phyloP scores from a whole-genome alignment of 352 stramenopile genomes.

The Phytopythium delawarense region DNA sequence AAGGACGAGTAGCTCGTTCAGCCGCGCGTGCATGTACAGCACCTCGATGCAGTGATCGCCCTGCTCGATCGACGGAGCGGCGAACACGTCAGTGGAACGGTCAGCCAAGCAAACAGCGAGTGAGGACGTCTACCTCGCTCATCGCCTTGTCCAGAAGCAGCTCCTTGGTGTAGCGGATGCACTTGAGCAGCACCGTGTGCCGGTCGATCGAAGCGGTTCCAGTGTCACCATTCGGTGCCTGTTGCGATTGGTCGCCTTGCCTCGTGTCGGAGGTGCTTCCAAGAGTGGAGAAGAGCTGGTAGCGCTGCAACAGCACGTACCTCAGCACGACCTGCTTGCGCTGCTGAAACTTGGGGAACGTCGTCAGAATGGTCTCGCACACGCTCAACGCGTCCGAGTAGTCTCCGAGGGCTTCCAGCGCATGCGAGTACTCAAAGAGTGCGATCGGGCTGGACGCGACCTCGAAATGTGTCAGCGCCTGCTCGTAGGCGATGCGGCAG shows the following conservation, averaged over 20 bases:
- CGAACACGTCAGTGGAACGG: slow-evolving; percentile 2
- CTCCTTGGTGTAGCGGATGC: slow-evolving; percentile 44
- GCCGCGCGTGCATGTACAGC: slow-evolving; percentile 56
- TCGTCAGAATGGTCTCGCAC: slow-evolving; percentile 44
- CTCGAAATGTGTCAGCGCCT: slow-evolving; percentile 47
- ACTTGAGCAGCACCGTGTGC: slow-evolving; percentile 30
- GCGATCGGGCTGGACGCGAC: slow-evolving; percentile 42
- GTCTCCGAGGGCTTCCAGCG: slow-evolving; percentile 44
- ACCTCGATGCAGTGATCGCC: slow-evolving; percentile 33
- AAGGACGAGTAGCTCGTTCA: slow-evolving; percentile 48
- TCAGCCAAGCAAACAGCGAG: not conserved
- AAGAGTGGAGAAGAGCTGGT: slow-evolving; percentile 34
- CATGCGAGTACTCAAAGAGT: slow-evolving; percentile 45
- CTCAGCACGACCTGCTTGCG: slow-evolving; percentile 34
- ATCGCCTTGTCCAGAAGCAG: slow-evolving; percentile 40
- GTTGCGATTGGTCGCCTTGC: not conserved
- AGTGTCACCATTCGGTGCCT: not conserved
- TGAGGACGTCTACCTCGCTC: slow-evolving; percentile 14
- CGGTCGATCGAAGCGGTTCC: slow-evolving; percentile 9
- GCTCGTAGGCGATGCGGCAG: slow-evolving; percentile 47
- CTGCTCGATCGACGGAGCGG: not conserved
- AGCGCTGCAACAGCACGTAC: slow-evolving; percentile 54
- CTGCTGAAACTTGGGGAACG: slow-evolving; percentile 46
- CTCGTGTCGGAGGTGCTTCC: slow-evolving; percentile 1
- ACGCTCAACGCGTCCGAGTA: slow-evolving; percentile 44